Percentiles rank a stretch among this genome's conserved stretches.
Conservation (phyloP, 768 basidiomycete genomes). For the Royoungia palumana region DNA sequence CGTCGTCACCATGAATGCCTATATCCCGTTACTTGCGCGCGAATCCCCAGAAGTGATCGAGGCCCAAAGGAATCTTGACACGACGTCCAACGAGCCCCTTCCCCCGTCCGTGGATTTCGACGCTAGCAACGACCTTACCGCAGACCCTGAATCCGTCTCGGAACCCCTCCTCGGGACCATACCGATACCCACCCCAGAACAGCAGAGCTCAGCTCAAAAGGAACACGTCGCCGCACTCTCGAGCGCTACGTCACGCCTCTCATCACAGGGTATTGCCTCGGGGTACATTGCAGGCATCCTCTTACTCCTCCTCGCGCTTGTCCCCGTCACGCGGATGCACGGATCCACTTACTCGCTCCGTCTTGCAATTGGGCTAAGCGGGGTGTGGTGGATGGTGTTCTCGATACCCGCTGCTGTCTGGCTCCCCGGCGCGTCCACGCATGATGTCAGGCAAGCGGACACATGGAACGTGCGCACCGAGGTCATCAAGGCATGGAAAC, state of each 20-base stretch:
- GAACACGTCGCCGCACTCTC: slow-evolving; percentile 61
- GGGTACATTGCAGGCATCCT: slow-evolving; percentile 85
- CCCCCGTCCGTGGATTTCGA: slow-evolving; percentile 19
- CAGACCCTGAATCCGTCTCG: slow-evolving; percentile 28
- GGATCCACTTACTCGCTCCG: slow-evolving; percentile 78
- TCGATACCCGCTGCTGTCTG: slow-evolving; percentile 75
- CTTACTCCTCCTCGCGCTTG: slow-evolving; percentile 64
- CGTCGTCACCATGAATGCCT: slow-evolving; percentile 87
- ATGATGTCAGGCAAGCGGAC: slow-evolving; percentile 2
- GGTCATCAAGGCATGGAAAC: slow-evolving; percentile 68
- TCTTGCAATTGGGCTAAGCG: slow-evolving; percentile 81
- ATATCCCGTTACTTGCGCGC: slow-evolving; percentile 72
- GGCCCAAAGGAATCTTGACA: slow-evolving; percentile 33
- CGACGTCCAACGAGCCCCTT: slow-evolving; percentile 7
- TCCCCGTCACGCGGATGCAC: slow-evolving; percentile 71
- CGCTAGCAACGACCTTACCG: background rate
- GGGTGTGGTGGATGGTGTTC: slow-evolving; percentile 85
- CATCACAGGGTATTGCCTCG: slow-evolving; percentile 79
- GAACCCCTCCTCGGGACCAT: slow-evolving; percentile 36
- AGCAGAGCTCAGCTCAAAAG: slow-evolving; percentile 23
- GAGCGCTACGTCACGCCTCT: slow-evolving; percentile 76
- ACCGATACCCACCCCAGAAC: background rate
- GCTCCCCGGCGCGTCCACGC: slow-evolving; percentile 47
- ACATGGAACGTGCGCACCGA: slow-evolving; percentile 50
- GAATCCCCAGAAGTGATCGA: slow-evolving; percentile 57